Base-by-base conservation (phyloP, 2,329 filamentous ascomycete genomes). In the Pseudogymnoascus sp. region DNA sequence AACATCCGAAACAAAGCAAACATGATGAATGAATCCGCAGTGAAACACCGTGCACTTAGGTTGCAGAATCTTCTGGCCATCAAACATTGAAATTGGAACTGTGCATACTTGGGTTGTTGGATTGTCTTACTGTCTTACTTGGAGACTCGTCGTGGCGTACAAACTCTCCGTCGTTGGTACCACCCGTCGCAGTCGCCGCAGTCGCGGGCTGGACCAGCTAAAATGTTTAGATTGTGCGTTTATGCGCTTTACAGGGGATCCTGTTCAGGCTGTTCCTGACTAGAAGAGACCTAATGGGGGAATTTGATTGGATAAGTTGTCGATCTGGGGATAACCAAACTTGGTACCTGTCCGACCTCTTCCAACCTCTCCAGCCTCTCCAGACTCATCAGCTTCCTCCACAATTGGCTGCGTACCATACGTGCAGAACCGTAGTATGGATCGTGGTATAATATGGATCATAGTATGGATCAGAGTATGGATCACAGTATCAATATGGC, bases 61-160 rank as follows among this genome's bases (percentile, higher is more conserved):
- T n/a, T 53, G 47, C 47, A 53, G 47, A 53, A 53, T 53, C 47
- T 31, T 53, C 47, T 53, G 25, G 47, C 47, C 47, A 53, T 53
- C 25, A 31, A 6, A 1, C 11, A n/a, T 31, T 14, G 47, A 31
- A 53, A 53, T 53, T 53, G 25, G 47, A 53, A n/a, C n/a, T 16
- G 21, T 25, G 47, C 25, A 53, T 53, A 18, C 12, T n/a, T 28
- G 42, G 12, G 14, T 6, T 50, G 14, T 6, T 50, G 44, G 23
- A 28, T n/a, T 50, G 47, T 53, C 47, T 53, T 31, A 53, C 23
- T 50, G 47, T 53, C 47, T 53, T 31, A 53, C 23, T 25, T 4
- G 25, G 12, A 53, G 47, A 31, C 47, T 53, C 31, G 31, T 33
- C 28, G 6, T 14, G 11, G 25, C 47, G 25, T 53, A 53, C 47